Evolutionary conservation across 140 eudicot species (phyloP), one percentile per base, ranked within the genome.

Genomic region (Stevia rebaudiana): DNA sequence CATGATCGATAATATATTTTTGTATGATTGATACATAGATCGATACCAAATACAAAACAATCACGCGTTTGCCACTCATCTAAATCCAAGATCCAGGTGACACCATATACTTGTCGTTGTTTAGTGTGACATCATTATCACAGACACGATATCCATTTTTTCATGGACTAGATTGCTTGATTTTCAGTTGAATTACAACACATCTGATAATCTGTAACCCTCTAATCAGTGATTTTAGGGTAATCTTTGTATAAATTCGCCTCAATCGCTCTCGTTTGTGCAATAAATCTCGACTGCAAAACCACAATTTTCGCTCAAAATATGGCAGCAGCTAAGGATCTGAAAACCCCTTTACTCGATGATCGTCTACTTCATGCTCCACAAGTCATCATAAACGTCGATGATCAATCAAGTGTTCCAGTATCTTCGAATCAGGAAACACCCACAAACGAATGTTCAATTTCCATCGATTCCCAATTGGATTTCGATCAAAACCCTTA

Each of bases 261-360:
- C 9, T 24, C 31, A 22, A 22, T 11, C 11, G n/a, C 12, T 40
- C 4, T 42, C 53, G 18, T 13, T 43, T 13, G 6, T 15, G 15
- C 13, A 49, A 23, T 12, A 3, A 50, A 48, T 23, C 25, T 51
- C 42, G 31, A 43, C 66, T 22, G 30, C 30, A 72, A 52, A 72
- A 63, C 10, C 70, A 37, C 48, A 42, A 55, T 4, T 40, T 44
- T 5, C 30, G 44, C 30, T 12, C 48, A 53, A 46, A 12, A 70
- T 41, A 81, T 81, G 88, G 79, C 83, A 53, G 72, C 78, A 65
- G 79, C 70, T 42, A 51, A 63, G 4, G 77, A 78, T 69, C 81
- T 87, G 78, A 55, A 79, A 55, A 51, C 85, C 61, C 95, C 94
- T 19, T 82, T 86, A 42, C 75, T 85, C 12, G n/a, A 9, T 35